Evolutionary conservation across 2,329 filamentous ascomycete genomes (phyloP), one percentile per base, ranked within the genome.

Genomic region (Penicillium sp.): DNA sequence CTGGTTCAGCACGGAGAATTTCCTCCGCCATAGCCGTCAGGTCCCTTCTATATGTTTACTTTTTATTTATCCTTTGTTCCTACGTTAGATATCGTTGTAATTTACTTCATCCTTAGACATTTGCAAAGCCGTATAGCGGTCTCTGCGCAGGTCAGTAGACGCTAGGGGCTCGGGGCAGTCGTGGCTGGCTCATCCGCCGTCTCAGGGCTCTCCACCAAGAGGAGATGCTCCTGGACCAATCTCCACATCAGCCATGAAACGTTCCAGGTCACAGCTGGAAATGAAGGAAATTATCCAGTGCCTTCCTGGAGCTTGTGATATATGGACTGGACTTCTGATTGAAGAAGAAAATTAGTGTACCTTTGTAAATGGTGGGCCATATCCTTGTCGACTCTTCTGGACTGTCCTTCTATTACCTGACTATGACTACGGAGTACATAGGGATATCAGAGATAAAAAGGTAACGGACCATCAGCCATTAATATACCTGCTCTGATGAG

Each of bases 171-270:
- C 44, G 31, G 44, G 44, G 46, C 46, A 43, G 47, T 54, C 51
- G 48, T 59, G 49, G 51, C 46, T 59, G 49, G 51, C 44, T 53
- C 51, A 39, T 49, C 43, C 52, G 43, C 44, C 45, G 51, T 51
- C 39, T 44, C 46, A 44, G 25, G 32, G 38, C 54, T 42, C 42
- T 32, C 42, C 23, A 24, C 24, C 44, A 18, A n/a, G 43, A 45
- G 27, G 35, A 29, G 37, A 49, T 50, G 47, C 53, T 53, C 53
- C 58, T 52, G 53, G 46, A 49, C 38, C 38, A 61, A 60, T 61
- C 59, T 60, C 59, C 59, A 60, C 58, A 54, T 49, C 28, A n/a
- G 24, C 45, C 41, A 48, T 62, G 59, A 62, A 62, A 61, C 58
- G 56, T 18, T 46, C 41, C 43, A 25, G 40, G 59, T 62, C 54